Evolutionary conservation across 805 yeast species (phyloP).

Genomic region (Starmerella sirachaensis): DNA sequence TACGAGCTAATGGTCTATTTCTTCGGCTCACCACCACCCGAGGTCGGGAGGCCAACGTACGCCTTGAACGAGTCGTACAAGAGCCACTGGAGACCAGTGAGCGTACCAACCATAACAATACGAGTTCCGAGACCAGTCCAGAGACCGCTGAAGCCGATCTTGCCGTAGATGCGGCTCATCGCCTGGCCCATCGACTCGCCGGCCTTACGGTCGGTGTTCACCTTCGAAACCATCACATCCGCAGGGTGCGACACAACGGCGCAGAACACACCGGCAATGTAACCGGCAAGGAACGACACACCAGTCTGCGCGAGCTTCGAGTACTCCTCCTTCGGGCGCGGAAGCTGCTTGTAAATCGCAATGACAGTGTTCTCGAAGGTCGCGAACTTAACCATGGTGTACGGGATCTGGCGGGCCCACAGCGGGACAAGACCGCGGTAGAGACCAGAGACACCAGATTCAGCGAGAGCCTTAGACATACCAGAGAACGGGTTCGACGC

Average conservation of each 20-base stretch:
- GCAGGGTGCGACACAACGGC: constrained; percentile 96
- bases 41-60: constrained; percentile 81
- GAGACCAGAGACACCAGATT: constrained; percentile 63
- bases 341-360: constrained; percentile 56
- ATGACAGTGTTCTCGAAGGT: constrained; percentile 85
- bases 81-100: constrained; percentile 95
- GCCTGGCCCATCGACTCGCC: constrained; percentile 58
- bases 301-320: constrained; percentile 73
- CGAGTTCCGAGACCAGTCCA: constrained; percentile 94
- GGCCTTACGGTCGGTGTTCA: constrained; percentile 57
- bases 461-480: constrained; percentile 49
- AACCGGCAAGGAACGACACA: constrained; percentile 88
- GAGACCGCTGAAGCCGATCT: constrained; percentile 82
- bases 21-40: constrained; percentile 52
- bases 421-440: constrained; percentile 84
- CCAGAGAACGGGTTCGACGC: constrained; percentile 56
- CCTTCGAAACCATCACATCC: constrained; percentile 91
- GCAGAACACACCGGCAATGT: constrained; percentile 93
- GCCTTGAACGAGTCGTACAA: constrained; percentile 92
- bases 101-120: constrained; percentile 92
- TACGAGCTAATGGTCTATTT: too few relatives aligned
- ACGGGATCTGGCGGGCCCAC: constrained; percentile 94
- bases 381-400: constrained; percentile 94
- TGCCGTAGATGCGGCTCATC: constrained; percentile 55
- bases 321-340: constrained; percentile 62